Conservation (phyloP, 2,329 filamentous ascomycete species). For the Drechslerella coelobrocha region DNA sequence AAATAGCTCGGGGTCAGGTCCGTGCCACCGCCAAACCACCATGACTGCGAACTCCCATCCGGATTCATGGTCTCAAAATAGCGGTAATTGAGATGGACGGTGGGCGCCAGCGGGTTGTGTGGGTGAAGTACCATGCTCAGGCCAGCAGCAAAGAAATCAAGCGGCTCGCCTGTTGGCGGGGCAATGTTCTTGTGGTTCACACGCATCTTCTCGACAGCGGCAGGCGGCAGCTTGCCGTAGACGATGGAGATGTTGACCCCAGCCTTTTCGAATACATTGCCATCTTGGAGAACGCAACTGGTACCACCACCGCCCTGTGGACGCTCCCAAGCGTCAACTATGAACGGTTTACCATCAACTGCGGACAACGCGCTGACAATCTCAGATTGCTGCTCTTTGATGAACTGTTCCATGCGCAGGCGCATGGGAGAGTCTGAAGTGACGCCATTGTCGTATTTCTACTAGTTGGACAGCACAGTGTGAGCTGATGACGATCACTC, state of each 20-base stretch:
- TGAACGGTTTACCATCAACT: conserved; percentile 83
- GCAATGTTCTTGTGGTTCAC: conserved; percentile 91
- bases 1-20: conserved; percentile 93
- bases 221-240: conserved; percentile 85
- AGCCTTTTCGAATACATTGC: conserved; percentile 96
- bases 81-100: conserved; percentile 96
- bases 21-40: conserved; percentile 98
- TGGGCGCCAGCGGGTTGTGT: conserved; percentile 93
- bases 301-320: conserved; percentile 83
- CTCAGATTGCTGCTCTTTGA: conserved; percentile 86
- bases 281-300: conserved; percentile 92
- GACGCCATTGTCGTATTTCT: conserved; percentile 78
- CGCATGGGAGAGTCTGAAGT: conserved; percentile 88
- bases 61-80: conserved; percentile 96
- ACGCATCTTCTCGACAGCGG: conserved; percentile 90
- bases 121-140: conserved; percentile 93
- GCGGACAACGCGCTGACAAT: conserved; percentile 84
- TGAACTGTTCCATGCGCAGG: conserved; percentile 94
- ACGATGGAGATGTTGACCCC: conserved; percentile 95
- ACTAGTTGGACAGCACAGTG: conserved; percentile 25
- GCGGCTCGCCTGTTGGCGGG: conserved; percentile 74
- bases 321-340: conserved; percentile 83
- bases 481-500: conserved; percentile 52
- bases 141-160: conserved; percentile 95
- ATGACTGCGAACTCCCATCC: conserved; percentile 80